Base-by-base conservation (phyloP, 345 rosid species). In the Lepidium africanum region DNA sequence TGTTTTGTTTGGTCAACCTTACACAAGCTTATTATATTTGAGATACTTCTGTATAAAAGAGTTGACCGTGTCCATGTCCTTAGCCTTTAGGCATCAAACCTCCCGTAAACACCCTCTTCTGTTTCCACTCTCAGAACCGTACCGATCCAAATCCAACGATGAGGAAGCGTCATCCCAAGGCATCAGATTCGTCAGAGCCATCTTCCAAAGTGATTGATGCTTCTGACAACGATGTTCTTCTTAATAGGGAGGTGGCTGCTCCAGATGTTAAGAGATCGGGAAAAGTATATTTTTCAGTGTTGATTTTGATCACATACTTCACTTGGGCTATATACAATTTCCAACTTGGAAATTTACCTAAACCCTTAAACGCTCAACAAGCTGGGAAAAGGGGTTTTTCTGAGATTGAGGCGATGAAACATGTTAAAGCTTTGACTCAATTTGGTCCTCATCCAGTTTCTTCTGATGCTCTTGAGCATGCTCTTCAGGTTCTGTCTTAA, bases 351-450 rank as follows among this genome's bases (percentile, higher is more conserved):
- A 79, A 12, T 65, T 53, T 94, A 82, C 97, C 97, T 9, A 35
- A 10, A 58, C 95, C 96, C 1, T 87, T 91, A 13, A 82, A 84
- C 5, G 77, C 90, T 1, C 83, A 81, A 56, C 90, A 86, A 75
- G 96, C 93, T n/a, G 99, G 97, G 10, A 91, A 89, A 68, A 81
- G 96, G 48, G 96, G 99, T 7, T 94, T 94, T 69, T 91, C 99
- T 39, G 99, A 94, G 78, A 67, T 81, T 46, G 87, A 84, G 67
- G 95, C 97, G 1, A 73, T 86, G 74, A 77, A 83, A 59, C 99
- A 94, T 71, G 93, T 91, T 11, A 62, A 70, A 71, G 90, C 84
- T 25, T 74, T 94, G 91, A 89, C 95, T 68, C 78, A 81, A 51
- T 50, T 89, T 21, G 99, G 97, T 52, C 99, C 99, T 2, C 97